These are phyloP conservation scores for Scutellaria barbata DNA, from an alignment of 257 asterid species.

Conservation along the genomic window DNA sequence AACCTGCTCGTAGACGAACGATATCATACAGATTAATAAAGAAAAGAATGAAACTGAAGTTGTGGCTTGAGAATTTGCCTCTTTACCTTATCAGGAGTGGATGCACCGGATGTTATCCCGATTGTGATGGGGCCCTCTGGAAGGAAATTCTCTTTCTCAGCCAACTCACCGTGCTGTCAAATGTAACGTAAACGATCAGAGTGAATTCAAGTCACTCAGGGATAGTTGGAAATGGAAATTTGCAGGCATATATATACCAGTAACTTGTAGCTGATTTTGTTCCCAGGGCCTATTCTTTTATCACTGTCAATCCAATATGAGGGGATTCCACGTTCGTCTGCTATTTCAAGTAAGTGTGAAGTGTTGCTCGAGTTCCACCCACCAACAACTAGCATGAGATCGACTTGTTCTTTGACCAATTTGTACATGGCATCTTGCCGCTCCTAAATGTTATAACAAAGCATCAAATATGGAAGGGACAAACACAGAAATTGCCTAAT, in stretches of 20 bases:
- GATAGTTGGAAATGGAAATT: not conserved
- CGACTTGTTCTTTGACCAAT: conserved; percentile 73
- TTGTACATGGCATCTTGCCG: conserved; percentile 99
- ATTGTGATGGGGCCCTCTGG: conserved; percentile 86
- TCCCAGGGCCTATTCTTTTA: conserved; percentile 89
- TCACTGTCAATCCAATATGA: conserved; percentile 91
- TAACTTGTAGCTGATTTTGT: conserved; percentile 73
- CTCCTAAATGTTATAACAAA: conserved; percentile 56
- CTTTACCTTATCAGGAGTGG: conserved; percentile 91
- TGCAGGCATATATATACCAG: conserved; percentile 50
- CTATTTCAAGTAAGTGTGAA: conserved; percentile 83
- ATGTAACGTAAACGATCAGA: not conserved
- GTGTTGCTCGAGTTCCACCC: conserved; percentile 99
- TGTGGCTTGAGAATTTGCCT: too few species aligned
- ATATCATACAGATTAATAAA: not conserved
- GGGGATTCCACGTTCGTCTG: conserved; percentile 87
- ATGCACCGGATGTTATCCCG: conserved; percentile 94
- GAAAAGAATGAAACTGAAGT: too few species aligned
- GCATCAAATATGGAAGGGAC: conserved; percentile 11
- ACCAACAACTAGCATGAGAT: conserved; percentile 89
- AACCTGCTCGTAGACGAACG: conserved; percentile 47
- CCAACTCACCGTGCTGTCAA: conserved; percentile 94
- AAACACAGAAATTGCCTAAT: too few species aligned
- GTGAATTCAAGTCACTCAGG: not conserved
- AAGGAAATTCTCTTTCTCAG: conserved; percentile 78